Evolutionary conservation across 768 basidiomycete genomes (phyloP).

Genomic region (Pseudohyphozyma bogoriensis): DNA sequence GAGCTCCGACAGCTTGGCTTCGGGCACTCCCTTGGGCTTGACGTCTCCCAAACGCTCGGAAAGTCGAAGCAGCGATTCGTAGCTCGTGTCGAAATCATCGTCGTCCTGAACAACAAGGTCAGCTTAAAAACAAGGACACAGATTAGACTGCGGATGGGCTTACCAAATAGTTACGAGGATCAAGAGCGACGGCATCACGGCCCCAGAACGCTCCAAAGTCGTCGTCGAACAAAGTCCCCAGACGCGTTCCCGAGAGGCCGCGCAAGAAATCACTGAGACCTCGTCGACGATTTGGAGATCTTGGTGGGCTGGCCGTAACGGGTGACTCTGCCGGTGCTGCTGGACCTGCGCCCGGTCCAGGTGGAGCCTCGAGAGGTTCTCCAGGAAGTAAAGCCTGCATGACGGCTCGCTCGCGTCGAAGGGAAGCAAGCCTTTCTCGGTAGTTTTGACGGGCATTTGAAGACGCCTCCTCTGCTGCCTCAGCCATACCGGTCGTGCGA

Average conservation of each 20-base stretch:
- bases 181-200: conserved; percentile 11
- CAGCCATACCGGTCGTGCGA: background rate
- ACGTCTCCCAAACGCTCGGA: conserved; percentile 28
- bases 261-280: conserved; percentile 10
- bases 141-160: too few species aligned
- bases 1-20: conserved; percentile 6
- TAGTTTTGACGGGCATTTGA: too few species aligned
- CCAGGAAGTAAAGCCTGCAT: conserved; percentile 10
- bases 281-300: conserved; percentile 2
- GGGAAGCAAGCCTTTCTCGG: conserved; percentile 6
- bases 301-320: conserved; percentile 1
- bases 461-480: too few species aligned
- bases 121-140: background rate
- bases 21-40: conserved; percentile 21
- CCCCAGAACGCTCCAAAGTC: conserved; percentile 7
- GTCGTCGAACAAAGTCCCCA: conserved; percentile 11
- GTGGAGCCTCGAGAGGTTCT: too few species aligned
- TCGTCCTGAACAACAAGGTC: conserved; percentile 23
- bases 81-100: conserved; percentile 26
- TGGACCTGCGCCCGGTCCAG: too few species aligned
- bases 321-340: too few species aligned
- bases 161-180: conserved; percentile 22
- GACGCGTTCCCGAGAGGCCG: background rate
- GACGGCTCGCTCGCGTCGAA: conserved; percentile 8
- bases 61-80: conserved; percentile 28